Evolutionary conservation across 371 early-diverging fungal genomes (phyloP).

Genomic region (Synchytrium microbalum): DNA sequence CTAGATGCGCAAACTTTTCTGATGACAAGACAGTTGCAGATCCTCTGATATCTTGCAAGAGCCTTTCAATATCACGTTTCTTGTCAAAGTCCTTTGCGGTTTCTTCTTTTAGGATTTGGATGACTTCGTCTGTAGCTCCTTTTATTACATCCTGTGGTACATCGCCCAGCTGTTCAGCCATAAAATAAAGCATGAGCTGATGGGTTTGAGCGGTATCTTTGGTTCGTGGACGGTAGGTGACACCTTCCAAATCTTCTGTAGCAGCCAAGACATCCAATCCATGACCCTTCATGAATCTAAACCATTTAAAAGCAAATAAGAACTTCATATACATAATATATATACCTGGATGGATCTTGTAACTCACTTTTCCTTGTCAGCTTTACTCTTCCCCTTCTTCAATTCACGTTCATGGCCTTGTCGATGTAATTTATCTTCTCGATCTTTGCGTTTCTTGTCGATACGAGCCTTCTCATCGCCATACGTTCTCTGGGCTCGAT

Average conservation of each 20-base stretch:
- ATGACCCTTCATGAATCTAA: constrained; percentile 36
- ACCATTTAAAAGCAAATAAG: background rate
- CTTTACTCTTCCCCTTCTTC: constrained; percentile 12
- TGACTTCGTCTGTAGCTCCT: constrained; percentile 80
- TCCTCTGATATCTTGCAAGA: constrained; percentile 37
- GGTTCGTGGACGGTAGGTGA: constrained; percentile 83
- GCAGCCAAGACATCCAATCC: constrained; percentile 83
- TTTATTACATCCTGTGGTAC: constrained; percentile 81
- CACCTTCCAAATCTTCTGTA: constrained; percentile 82
- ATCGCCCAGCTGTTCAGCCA: constrained; percentile 66
- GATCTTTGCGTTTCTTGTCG: constrained; percentile 48
- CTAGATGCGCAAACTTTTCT: constrained; percentile 76
- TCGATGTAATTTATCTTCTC: constrained; percentile 21
- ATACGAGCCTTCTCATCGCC: constrained; percentile 53
- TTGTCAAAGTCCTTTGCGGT: constrained; percentile 81
- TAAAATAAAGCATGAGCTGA: constrained; percentile 77
- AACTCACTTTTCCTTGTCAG: constrained; percentile 4
- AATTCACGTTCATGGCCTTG: constrained; percentile 25
- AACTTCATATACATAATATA: background rate
- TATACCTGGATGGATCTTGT: background rate
- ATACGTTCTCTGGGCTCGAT: constrained; percentile 59
- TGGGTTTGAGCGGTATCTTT: constrained; percentile 88
- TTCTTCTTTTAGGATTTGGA: constrained; percentile 79
- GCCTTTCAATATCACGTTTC: constrained; percentile 68
- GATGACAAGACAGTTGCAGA: constrained; percentile 44